These are phyloP conservation scores for Kodamaea leandrae DNA, from an alignment of 805 yeast species.

Conservation along the genomic window DNA sequence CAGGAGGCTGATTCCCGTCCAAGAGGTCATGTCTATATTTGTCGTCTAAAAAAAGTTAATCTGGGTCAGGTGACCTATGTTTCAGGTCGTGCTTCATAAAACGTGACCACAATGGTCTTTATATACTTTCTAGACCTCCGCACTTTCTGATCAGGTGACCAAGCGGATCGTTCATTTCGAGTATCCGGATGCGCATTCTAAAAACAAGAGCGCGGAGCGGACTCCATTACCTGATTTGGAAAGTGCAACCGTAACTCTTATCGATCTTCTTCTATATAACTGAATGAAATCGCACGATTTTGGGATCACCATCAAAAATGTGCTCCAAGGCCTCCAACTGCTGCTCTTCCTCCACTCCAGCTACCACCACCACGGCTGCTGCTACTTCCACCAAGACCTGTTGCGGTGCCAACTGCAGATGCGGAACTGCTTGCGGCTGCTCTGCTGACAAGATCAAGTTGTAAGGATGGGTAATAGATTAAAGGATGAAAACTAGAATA, in stretches of 20 bases:
- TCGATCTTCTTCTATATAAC: neutral
- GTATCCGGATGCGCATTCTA: neutral
- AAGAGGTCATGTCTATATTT: no score
- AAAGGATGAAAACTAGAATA: neutral
- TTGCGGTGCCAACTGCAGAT: constrained; percentile 39
- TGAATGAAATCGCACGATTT: no score
- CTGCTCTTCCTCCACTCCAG: constrained; percentile 15
- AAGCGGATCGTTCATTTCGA: neutral
- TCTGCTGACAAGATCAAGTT: constrained; percentile 13
- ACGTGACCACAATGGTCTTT: no score
- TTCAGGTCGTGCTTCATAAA: no score
- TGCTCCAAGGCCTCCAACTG: constrained; percentile 8
- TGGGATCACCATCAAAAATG: constrained; percentile 1
- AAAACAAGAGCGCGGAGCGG: neutral
- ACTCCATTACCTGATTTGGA: neutral
- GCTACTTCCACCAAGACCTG: constrained; percentile 21
- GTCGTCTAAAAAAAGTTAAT: no score
- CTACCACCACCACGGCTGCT: constrained; percentile 18
- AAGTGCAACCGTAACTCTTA: constrained; percentile 1
- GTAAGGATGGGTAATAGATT: neutral
- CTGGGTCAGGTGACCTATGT: no score
- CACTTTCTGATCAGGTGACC: neutral
- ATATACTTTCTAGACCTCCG: no score
- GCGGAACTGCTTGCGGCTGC: constrained; percentile 41
- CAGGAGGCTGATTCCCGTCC: no score